Conservation (phyloP, 176 grass and related monocot species). For the Ensete glaucum region DNA sequence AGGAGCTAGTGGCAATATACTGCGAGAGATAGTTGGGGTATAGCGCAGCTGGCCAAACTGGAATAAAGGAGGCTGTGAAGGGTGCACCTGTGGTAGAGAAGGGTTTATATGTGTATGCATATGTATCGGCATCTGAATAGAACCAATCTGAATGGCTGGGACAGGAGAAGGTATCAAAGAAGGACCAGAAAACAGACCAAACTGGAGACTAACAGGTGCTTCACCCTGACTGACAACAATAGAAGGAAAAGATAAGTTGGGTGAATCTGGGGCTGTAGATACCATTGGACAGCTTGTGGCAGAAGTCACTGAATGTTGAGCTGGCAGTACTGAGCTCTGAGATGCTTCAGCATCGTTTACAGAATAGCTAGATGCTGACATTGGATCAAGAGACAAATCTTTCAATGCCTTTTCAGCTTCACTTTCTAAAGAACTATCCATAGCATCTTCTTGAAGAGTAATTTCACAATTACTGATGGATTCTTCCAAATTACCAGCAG, state of each 20-base stretch:
- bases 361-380: conserved; percentile 20
- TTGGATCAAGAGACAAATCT: conserved; percentile 49
- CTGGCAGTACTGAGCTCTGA: conserved; percentile 12
- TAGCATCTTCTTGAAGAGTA: background rate
- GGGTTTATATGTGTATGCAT: conserved; percentile 59
- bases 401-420: conserved; percentile 59
- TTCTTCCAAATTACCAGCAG: conserved; percentile 30
- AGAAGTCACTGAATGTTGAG: conserved; percentile 21
- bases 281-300: conserved; percentile 43
- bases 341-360: conserved; percentile 26
- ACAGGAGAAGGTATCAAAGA: conserved; percentile 83
- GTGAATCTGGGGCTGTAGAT: conserved; percentile 28
- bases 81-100: conserved; percentile 43
- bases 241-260: conserved; percentile 37
- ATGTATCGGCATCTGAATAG: conserved; percentile 98
- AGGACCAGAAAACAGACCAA: conserved; percentile 93
- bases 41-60: conserved; percentile 91
- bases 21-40: conserved; percentile 42
- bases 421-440: conserved; percentile 25
- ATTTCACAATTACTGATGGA: conserved; percentile 20
- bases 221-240: conserved; percentile 36
- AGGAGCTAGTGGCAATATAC: conserved; percentile 30
- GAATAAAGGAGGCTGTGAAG: conserved; percentile 64
- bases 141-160: conserved; percentile 97
- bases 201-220: conserved; percentile 61